These are phyloP conservation scores for Fomitopsis palustris DNA, from an alignment of 1,284 basidiomycete genomes.

Conservation along the genomic window DNA sequence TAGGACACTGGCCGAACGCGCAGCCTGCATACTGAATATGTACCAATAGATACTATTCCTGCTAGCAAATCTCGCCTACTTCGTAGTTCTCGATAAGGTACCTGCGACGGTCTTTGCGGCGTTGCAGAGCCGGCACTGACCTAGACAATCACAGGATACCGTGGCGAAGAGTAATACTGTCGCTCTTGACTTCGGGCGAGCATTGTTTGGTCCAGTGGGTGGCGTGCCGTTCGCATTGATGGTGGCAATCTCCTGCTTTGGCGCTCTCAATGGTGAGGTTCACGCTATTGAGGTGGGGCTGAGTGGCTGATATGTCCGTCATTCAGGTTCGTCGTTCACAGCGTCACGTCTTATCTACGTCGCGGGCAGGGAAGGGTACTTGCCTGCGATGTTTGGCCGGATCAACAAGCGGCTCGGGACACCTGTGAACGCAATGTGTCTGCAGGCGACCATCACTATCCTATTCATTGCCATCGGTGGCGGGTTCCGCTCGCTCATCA, in stretches of 20 bases:
- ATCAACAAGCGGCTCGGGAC: slow-evolving; percentile 75
- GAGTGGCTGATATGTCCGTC: background rate
- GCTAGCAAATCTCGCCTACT: slow-evolving; percentile 87
- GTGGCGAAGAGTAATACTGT: slow-evolving; percentile 88
- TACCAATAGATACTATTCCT: slow-evolving; percentile 68
- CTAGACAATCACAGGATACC: slow-evolving; percentile 37
- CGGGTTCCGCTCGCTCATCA: slow-evolving; percentile 84
- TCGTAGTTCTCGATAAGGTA: slow-evolving; percentile 86
- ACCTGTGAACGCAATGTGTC: slow-evolving; percentile 79
- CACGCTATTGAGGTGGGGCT: background rate
- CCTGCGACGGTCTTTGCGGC: slow-evolving; percentile 9
- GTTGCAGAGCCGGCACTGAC: background rate
- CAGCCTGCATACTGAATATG: background rate
- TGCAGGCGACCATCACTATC: slow-evolving; percentile 74
- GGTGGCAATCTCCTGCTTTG: slow-evolving; percentile 94
- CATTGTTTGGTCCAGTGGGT: slow-evolving; percentile 82
- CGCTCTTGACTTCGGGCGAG: slow-evolving; percentile 90
- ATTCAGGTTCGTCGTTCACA: slow-evolving; percentile 74
- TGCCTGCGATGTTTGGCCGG: slow-evolving; percentile 79
- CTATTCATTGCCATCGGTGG: slow-evolving; percentile 82
- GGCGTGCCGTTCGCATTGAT: slow-evolving; percentile 85
- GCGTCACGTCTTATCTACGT: slow-evolving; percentile 83
- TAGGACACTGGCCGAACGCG: slow-evolving; percentile 20
- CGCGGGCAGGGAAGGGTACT: slow-evolving; percentile 84
- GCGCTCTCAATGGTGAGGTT: slow-evolving; percentile 75